Evolutionary conservation across 2,329 filamentous ascomycete genomes (phyloP).

Genomic region (Colletotrichum sp.): DNA sequence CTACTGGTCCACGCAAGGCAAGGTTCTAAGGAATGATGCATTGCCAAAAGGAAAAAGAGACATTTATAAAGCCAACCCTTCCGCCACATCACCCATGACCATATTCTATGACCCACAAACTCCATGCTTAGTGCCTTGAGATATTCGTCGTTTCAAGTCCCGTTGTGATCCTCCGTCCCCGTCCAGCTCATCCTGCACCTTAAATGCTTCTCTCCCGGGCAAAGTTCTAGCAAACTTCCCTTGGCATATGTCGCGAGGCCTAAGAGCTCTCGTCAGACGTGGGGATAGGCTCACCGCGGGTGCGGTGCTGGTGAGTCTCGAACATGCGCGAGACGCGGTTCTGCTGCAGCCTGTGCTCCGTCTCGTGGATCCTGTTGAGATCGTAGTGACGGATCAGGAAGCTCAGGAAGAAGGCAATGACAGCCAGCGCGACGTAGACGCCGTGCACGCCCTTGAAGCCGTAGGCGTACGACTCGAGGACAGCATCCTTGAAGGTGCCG

Average conservation of each 20-base stretch:
- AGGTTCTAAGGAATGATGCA: not conserved
- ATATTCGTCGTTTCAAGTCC: not conserved
- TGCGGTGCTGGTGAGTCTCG: not conserved
- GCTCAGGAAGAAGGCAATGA: conserved; percentile 13
- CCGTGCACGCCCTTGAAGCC: conserved; percentile 21
- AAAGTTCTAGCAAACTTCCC: not conserved
- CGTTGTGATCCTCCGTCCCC: not conserved
- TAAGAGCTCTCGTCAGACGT: conserved; percentile 6
- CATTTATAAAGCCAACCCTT: not conserved
- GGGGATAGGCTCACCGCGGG: not conserved
- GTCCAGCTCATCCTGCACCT: not conserved
- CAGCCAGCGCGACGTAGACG: conserved; percentile 14
- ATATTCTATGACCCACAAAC: conserved; percentile 7
- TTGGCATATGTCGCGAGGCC: not conserved
- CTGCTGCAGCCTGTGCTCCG: conserved; percentile 10
- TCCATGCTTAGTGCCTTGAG: conserved; percentile 12
- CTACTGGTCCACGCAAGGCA: not conserved
- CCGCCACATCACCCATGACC: not conserved
- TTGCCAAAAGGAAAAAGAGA: not conserved
- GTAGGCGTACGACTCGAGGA: conserved; percentile 12
- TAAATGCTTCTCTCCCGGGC: not conserved
- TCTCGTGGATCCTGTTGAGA: conserved; percentile 17
- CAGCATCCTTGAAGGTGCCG: conserved; percentile 15
- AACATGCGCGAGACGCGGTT: conserved; percentile 11
- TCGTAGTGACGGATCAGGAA: conserved; percentile 20